phyloP scores from a whole-genome alignment of 1,284 basidiomycete species.

The Rhodotorula sp. region DNA sequence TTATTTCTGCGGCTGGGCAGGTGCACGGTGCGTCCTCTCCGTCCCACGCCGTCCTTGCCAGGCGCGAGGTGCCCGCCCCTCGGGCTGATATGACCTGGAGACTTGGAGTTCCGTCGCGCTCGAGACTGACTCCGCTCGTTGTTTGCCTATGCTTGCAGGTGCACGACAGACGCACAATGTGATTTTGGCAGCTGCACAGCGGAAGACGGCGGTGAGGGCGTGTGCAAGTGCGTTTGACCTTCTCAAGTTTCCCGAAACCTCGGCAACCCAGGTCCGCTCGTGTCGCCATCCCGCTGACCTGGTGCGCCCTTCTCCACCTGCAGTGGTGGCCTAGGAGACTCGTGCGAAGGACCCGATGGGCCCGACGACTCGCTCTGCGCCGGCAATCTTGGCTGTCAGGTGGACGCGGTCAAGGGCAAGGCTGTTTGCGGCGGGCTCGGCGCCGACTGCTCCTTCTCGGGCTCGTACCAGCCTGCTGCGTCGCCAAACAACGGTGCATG shows the following conservation, averaged over 20 bases:
- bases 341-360: constrained; percentile 29
- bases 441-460: constrained; percentile 29
- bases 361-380: constrained; percentile 33
- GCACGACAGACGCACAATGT: neutral
- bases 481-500: constrained; percentile 33
- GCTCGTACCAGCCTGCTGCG: constrained; percentile 17
- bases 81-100: neutral
- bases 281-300: neutral
- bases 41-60: neutral
- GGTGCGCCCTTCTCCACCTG: neutral
- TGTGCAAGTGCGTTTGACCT: constrained; percentile 18
- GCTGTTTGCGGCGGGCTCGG: constrained; percentile 31
- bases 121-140: neutral
- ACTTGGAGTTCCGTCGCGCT: neutral
- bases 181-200: constrained; percentile 3
- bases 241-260: too few species aligned
- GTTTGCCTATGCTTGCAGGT: neutral
- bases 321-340: constrained; percentile 36
- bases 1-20: constrained; percentile 28
- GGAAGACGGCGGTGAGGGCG: neutral
- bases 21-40: constrained; percentile 18
- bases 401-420: constrained; percentile 3
- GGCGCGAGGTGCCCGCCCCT: too few species aligned
- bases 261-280: neutral
- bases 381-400: constrained; percentile 31